Conservation (phyloP, 495 filamentous ascomycete genomes). For the Neurospora intermedia region DNA sequence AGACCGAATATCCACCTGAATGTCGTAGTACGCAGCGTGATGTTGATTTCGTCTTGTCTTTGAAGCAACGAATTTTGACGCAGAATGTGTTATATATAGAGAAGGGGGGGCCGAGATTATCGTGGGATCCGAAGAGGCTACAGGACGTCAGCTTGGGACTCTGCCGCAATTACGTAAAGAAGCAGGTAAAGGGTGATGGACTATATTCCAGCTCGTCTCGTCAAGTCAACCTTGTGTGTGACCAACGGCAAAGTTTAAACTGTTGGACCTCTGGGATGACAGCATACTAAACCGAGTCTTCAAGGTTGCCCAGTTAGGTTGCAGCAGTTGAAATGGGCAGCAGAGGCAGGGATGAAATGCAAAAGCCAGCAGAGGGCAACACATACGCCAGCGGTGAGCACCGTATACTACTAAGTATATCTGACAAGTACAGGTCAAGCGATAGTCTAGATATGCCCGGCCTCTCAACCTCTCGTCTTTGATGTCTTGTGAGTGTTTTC, state of each 20-base stretch:
- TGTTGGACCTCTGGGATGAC: background rate
- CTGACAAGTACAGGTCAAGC: background rate
- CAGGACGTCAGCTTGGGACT: background rate
- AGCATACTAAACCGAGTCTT: background rate
- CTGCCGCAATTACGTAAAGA: background rate
- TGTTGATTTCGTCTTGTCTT: background rate
- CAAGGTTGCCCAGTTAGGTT: background rate
- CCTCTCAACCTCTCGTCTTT: background rate
- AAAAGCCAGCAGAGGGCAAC: background rate
- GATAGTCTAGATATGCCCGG: background rate
- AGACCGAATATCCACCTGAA: background rate
- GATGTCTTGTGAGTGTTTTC: background rate
- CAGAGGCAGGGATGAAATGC: background rate
- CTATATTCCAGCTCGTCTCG: background rate
- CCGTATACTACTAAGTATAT: background rate
- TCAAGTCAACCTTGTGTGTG: background rate
- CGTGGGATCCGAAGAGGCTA: background rate
- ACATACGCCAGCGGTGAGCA: background rate
- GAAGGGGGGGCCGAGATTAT: background rate
- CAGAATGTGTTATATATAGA: background rate
- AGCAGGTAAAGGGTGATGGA: background rate
- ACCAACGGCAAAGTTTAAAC: background rate
- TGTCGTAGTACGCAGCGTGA: background rate
- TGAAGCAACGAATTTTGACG: background rate
- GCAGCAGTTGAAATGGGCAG: background rate